phyloP scores from a whole-genome alignment of 2,329 filamentous ascomycete genomes.

The Chrysoporthe cubensis region DNA sequence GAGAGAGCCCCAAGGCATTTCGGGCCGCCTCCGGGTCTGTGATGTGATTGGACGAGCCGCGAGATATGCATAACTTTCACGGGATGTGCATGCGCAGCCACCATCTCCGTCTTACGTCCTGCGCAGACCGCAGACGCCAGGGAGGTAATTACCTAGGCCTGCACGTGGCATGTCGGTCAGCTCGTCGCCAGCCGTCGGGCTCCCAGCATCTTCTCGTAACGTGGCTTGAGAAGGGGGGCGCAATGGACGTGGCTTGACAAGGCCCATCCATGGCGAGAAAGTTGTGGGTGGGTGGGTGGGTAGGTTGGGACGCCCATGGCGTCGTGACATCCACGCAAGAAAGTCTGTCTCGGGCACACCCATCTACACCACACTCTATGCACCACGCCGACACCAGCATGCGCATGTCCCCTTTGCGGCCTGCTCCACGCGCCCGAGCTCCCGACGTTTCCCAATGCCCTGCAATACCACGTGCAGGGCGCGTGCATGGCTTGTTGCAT shows the following conservation, averaged over 20 bases:
- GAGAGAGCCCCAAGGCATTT: neutral
- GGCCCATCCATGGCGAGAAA: neutral
- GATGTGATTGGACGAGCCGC: neutral
- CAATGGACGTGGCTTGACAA: constrained; percentile 1
- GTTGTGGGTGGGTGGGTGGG: too few species aligned
- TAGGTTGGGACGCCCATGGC: too few species aligned
- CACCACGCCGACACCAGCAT: neutral
- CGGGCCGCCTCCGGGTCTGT: neutral
- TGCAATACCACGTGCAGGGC: neutral
- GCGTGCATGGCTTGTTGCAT: too few species aligned
- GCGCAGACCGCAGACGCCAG: neutral
- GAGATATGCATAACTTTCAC: neutral
- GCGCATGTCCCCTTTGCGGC: neutral
- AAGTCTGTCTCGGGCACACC: neutral
- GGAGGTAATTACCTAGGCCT: neutral
- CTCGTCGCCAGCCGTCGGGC: neutral
- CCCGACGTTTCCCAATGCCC: neutral
- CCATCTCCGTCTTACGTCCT: too few species aligned
- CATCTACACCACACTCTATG: neutral
- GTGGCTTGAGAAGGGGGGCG: neutral
- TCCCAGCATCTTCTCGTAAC: too few species aligned
- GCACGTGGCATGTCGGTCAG: neutral
- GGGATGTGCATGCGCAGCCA: too few species aligned
- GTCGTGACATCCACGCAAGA: too few species aligned
- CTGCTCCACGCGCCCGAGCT: neutral